Conservation (phyloP, 1,284 basidiomycete genomes). For the Takashimella koratensis region DNA sequence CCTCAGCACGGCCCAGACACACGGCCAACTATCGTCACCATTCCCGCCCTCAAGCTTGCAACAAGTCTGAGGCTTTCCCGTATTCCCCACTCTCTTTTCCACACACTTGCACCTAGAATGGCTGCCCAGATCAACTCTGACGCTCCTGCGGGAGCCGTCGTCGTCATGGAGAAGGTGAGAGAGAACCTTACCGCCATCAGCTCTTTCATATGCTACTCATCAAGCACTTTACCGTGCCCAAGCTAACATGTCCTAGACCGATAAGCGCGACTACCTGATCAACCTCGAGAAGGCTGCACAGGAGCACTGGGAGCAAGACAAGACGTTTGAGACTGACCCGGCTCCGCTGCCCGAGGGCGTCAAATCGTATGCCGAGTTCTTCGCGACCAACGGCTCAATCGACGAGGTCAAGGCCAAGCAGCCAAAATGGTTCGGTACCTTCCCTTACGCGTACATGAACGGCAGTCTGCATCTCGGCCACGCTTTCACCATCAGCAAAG, state of each 20-base stretch:
- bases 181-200: neutral
- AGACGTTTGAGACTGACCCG: constrained; percentile 74
- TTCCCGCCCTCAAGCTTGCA: neutral
- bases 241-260: constrained; percentile 65
- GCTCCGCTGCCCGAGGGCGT: constrained; percentile 65
- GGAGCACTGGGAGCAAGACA: constrained; percentile 62
- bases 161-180: constrained; percentile 46
- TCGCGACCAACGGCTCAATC: constrained; percentile 51
- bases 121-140: constrained; percentile 29
- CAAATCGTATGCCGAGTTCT: constrained; percentile 57
- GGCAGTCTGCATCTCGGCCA: constrained; percentile 95
- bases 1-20: too few species aligned
- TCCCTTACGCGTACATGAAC: constrained; percentile 98
- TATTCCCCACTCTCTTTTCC: neutral
- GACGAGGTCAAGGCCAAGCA: constrained; percentile 57
- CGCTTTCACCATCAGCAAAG: constrained; percentile 97
- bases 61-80: neutral
- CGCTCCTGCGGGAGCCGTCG: constrained; percentile 33
- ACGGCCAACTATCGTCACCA: too few species aligned
- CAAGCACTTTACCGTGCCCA: neutral
- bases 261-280: constrained; percentile 83
- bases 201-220: neutral
- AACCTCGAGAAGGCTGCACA: constrained; percentile 82
- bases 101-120: constrained; percentile 19
- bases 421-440: constrained; percentile 97